A percentile compares a stretch with the other conserved stretches of the same genome.
phyloP scores from a whole-genome alignment of 1,284 basidiomycete species.

The Cutaneotrichosporon mucoides region DNA sequence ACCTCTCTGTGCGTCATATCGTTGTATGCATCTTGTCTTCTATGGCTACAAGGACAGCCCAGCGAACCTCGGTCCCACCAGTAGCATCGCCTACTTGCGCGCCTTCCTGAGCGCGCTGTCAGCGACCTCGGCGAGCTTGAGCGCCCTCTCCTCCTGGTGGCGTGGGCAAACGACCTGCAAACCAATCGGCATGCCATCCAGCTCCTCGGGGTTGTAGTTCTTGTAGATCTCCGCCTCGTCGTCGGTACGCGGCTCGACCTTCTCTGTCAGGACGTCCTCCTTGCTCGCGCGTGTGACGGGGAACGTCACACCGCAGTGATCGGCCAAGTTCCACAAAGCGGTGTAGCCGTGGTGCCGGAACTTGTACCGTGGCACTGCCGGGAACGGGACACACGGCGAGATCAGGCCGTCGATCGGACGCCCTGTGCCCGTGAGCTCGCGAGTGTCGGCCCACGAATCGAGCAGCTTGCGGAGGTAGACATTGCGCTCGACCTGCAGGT shows the following conservation, averaged over 20 bases:
- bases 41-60: too few relatives aligned
- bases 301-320: slow-evolving; percentile 60
- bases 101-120: slow-evolving; percentile 43
- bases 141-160: slow-evolving; percentile 50
- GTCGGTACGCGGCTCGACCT: slow-evolving; percentile 52
- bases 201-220: slow-evolving; percentile 54
- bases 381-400: slow-evolving; percentile 8
- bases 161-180: slow-evolving; percentile 64
- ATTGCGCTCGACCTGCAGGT: slow-evolving; percentile 9
- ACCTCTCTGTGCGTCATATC: too few relatives aligned
- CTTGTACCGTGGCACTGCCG: slow-evolving; percentile 6
- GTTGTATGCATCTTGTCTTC: too few relatives aligned
- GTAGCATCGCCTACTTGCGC: neutral
- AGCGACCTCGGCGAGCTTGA: slow-evolving; percentile 21
- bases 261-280: slow-evolving; percentile 27
- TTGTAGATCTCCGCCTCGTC: slow-evolving; percentile 50
- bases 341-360: slow-evolving; percentile 18
- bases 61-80: too few relatives aligned
- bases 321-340: slow-evolving; percentile 41
- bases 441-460: slow-evolving; percentile 7
- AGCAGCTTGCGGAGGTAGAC: slow-evolving; percentile 13
- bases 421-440: slow-evolving; percentile 12
- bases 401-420: slow-evolving; percentile 20
- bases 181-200: slow-evolving; percentile 59
- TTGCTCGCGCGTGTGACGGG: slow-evolving; percentile 58